A percentile compares a stretch with the other conserved stretches of the same genome.
Conservation (phyloP, 2,329 filamentous ascomycete genomes). For the Exserohilum turcica region DNA sequence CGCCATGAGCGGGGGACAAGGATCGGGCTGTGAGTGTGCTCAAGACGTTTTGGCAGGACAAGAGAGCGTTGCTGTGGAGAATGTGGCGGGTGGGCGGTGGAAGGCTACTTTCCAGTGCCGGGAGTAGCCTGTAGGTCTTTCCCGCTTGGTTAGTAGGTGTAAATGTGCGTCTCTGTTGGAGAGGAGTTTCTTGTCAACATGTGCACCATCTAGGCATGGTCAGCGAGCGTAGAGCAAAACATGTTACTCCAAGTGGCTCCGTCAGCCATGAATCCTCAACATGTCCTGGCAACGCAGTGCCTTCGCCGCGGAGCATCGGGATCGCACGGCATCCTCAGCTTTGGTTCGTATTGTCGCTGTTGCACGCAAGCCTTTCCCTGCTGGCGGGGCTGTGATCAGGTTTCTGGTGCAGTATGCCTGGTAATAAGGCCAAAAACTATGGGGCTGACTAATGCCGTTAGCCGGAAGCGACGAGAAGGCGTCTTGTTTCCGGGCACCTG, state of each 20-base stretch:
- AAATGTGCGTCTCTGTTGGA: neutral
- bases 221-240: neutral
- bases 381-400: neutral
- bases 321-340: neutral
- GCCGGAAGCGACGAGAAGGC: neutral
- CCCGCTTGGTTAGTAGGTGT: neutral
- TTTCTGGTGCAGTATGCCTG: neutral
- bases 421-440: neutral
- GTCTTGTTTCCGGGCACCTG: neutral
- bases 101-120: constrained; percentile 22
- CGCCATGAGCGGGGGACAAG: constrained; percentile 23
- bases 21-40: constrained; percentile 22
- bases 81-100: constrained; percentile 33
- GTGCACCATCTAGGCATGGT: neutral
- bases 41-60: constrained; percentile 22
- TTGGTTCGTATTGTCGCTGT: neutral
- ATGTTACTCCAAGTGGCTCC: neutral
- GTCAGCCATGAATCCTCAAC: neutral
- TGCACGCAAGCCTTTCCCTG: neutral
- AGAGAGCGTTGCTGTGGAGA: constrained; percentile 16
- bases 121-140: neutral
- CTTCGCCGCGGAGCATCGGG: neutral
- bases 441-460: neutral
- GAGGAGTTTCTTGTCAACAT: neutral
- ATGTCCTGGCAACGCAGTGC: neutral